Evolutionary conservation across 176 grass and related monocot genomes (phyloP).

Genomic region (Carex kokanica): DNA sequence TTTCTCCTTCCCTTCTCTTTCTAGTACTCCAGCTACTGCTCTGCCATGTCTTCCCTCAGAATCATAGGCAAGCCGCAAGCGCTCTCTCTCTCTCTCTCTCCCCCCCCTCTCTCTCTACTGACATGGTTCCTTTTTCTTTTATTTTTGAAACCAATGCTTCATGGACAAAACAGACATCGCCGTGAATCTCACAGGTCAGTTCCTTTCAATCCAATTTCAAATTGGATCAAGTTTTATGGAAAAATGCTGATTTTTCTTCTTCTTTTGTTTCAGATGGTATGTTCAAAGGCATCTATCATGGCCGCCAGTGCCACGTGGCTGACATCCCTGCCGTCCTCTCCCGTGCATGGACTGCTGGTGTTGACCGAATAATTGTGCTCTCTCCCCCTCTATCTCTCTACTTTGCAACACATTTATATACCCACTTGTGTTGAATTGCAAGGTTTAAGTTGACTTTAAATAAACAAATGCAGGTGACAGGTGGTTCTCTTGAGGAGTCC

Average conservation of each 20-base stretch:
- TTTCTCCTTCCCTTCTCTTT: too few relatives aligned
- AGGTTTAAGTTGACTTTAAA: background rate
- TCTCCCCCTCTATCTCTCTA: background rate
- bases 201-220: background rate
- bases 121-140: conserved; percentile 18
- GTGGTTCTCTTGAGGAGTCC: conserved; percentile 81
- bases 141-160: background rate
- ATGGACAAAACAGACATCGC: conserved; percentile 57
- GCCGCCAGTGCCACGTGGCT: conserved; percentile 67
- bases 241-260: background rate
- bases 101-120: background rate
- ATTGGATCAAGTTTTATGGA: background rate
- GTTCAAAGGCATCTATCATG: conserved; percentile 97
- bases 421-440: background rate
- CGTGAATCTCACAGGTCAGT: conserved; percentile 78
- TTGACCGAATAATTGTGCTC: conserved; percentile 78
- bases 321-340: conserved; percentile 73
- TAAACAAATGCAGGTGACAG: conserved; percentile 51
- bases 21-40: background rate
- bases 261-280: conserved; percentile 60
- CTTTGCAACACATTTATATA: background rate
- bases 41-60: conserved; percentile 44
- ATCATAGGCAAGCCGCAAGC: conserved; percentile 52
- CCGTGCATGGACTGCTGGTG: conserved; percentile 78
- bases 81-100: conserved; percentile 26